A percentile compares a stretch with the other conserved stretches of the same genome.
Evolutionary conservation across 306 rosid genomes (phyloP).

Genomic region (Malus domestica): DNA sequence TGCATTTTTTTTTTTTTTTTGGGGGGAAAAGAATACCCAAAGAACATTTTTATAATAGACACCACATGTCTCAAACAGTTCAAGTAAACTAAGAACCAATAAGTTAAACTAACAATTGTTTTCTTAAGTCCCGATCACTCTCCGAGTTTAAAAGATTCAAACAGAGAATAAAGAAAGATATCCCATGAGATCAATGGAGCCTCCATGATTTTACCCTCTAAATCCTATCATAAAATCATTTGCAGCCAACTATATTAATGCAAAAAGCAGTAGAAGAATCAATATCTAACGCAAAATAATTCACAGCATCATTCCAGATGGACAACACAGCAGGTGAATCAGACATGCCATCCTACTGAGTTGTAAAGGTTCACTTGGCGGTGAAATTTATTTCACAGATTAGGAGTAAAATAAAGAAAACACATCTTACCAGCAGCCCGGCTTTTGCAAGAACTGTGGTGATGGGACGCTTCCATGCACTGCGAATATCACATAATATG

Average conservation of each 20-base stretch:
- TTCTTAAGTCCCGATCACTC: not conserved
- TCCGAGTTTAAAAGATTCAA: not conserved
- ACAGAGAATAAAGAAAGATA: not conserved
- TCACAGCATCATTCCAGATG: not conserved
- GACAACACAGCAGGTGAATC: not conserved
- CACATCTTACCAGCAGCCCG: constrained; percentile 79
- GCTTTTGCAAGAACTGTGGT: constrained; percentile 82
- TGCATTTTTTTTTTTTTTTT: too few relatives aligned
- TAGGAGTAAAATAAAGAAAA: not conserved
- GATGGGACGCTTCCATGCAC: constrained; percentile 87
- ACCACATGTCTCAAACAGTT: not conserved
- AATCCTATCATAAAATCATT: not conserved
- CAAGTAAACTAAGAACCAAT: not conserved
- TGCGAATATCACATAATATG: constrained; percentile 75
- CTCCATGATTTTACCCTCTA: not conserved
- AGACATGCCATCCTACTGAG: not conserved
- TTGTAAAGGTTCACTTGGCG: not conserved
- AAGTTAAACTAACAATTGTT: not conserved
- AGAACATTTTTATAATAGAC: not conserved
- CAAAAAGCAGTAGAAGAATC: not conserved
- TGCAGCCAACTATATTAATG: not conserved
- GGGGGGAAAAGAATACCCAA: too few relatives aligned
- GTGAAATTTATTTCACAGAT: too few relatives aligned
- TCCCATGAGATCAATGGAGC: not conserved
- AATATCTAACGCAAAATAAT: not conserved